Evolutionary conservation across 805 yeast genomes (phyloP).

Genomic region (Cyberlindnera mycetangii): DNA sequence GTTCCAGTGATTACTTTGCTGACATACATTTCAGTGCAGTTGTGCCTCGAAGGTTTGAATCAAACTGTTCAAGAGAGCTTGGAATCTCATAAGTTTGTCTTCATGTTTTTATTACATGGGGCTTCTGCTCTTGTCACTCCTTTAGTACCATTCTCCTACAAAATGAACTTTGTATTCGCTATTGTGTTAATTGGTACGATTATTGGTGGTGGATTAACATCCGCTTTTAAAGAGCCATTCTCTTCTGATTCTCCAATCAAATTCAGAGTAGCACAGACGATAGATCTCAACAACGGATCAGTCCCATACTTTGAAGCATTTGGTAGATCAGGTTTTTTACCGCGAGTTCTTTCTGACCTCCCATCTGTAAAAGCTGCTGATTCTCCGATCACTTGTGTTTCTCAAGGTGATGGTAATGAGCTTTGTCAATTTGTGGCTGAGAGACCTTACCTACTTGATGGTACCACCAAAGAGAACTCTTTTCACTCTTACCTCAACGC

Average conservation of each 20-base stretch:
- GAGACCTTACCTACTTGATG: constrained; percentile 46
- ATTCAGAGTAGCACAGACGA: constrained; percentile 62
- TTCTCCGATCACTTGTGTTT: constrained; percentile 33
- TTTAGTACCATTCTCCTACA: constrained; percentile 65
- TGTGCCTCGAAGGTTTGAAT: constrained; percentile 59
- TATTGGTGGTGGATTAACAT: constrained; percentile 35
- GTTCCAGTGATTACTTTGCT: constrained; percentile 64
- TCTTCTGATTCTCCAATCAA: constrained; percentile 63
- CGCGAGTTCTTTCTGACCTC: constrained; percentile 49
- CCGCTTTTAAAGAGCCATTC: constrained; percentile 54
- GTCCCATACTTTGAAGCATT: constrained; percentile 40
- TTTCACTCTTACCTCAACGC: constrained; percentile 46
- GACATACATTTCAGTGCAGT: constrained; percentile 48
- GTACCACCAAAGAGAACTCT: constrained; percentile 31
- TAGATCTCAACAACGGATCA: constrained; percentile 40
- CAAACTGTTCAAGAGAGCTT: constrained; percentile 71
- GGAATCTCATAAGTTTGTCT: constrained; percentile 38
- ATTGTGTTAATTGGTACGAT: constrained; percentile 37
- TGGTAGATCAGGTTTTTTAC: constrained; percentile 51
- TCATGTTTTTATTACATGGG: constrained; percentile 32
- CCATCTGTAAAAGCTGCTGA: constrained; percentile 54
- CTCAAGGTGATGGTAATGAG: constrained; percentile 45
- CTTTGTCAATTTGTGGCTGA: constrained; percentile 50
- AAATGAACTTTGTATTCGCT: constrained; percentile 53
- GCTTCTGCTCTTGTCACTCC: constrained; percentile 45